Evolutionary conservation across 768 basidiomycete genomes (phyloP).

Genomic region (Phlegmacium glaucopus): DNA sequence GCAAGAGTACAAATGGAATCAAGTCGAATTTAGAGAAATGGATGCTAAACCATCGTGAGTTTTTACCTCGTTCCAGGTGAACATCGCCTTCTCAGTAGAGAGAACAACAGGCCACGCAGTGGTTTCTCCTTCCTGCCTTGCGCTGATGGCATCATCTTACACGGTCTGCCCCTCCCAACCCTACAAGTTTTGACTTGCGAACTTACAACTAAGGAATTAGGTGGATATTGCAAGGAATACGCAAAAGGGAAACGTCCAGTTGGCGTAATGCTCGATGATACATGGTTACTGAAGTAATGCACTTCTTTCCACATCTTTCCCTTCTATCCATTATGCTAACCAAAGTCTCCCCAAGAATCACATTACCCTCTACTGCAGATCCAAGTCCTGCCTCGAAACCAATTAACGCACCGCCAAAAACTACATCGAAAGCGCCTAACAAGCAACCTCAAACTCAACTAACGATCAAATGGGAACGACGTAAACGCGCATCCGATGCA

Average conservation of each 20-base stretch:
- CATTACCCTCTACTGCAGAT: constrained; percentile 17
- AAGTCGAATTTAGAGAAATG: constrained; percentile 68
- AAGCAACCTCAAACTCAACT: constrained; percentile 34
- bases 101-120: constrained; percentile 66
- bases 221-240: constrained; percentile 92
- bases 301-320: not conserved
- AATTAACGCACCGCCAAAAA: not conserved
- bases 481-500: constrained; percentile 67
- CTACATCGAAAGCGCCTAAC: constrained; percentile 6
- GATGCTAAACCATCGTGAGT: constrained; percentile 69
- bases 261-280: constrained; percentile 88
- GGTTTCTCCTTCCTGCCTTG: constrained; percentile 85
- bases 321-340: not conserved
- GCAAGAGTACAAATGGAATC: constrained; percentile 82
- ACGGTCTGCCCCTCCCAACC: constrained; percentile 47
- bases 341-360: constrained; percentile 11
- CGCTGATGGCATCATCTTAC: constrained; percentile 73
- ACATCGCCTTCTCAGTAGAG: not conserved
- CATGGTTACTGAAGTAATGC: constrained; percentile 77
- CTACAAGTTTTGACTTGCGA: not conserved
- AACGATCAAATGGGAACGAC: constrained; percentile 78
- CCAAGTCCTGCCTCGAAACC: constrained; percentile 15
- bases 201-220: constrained; percentile 31
- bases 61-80: not conserved
- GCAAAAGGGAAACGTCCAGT: constrained; percentile 78